Evolutionary conservation across 169 alveolate species (phyloP).

Genomic region (Perkinsus olseni): DNA sequence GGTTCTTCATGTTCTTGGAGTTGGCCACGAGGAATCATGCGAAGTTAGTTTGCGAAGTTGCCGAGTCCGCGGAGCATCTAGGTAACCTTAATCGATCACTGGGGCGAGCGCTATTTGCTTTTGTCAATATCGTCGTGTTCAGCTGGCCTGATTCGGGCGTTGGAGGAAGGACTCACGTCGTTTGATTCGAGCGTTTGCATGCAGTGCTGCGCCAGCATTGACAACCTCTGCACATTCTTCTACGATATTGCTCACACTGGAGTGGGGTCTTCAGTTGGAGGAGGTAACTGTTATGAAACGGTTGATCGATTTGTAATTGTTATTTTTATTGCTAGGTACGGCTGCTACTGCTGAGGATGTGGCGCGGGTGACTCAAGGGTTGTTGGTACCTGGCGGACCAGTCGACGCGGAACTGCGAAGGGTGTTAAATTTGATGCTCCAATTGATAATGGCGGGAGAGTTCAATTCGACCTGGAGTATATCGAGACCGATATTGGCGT

Average conservation of each 20-base stretch:
- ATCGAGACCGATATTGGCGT: conserved; percentile 77
- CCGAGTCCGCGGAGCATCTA: background rate
- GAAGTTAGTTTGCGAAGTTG: background rate
- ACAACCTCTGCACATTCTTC: conserved; percentile 32
- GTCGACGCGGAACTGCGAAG: conserved; percentile 57
- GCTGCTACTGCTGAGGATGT: background rate
- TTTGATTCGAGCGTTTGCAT: conserved; percentile 36
- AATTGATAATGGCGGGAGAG: conserved; percentile 66
- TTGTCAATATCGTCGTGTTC: background rate
- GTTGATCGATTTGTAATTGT: background rate
- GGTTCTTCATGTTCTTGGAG: background rate
- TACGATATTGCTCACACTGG: conserved; percentile 14
- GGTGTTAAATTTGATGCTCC: conserved; percentile 61
- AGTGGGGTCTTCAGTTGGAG: background rate
- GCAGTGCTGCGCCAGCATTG: conserved; percentile 44
- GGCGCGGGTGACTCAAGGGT: background rate
- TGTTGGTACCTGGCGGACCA: conserved; percentile 49
- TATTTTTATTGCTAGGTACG: background rate
- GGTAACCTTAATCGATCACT: background rate
- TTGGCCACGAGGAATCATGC: background rate
- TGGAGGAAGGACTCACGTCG: conserved; percentile 44
- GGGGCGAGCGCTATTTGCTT: background rate
- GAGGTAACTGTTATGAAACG: background rate
- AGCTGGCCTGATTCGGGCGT: conserved; percentile 36
- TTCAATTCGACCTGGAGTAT: conserved; percentile 74